Percentiles rank a stretch among this genome's conserved stretches.
Conservation (phyloP, 176 grass and related monocot species). For the Raddia guianensis region DNA sequence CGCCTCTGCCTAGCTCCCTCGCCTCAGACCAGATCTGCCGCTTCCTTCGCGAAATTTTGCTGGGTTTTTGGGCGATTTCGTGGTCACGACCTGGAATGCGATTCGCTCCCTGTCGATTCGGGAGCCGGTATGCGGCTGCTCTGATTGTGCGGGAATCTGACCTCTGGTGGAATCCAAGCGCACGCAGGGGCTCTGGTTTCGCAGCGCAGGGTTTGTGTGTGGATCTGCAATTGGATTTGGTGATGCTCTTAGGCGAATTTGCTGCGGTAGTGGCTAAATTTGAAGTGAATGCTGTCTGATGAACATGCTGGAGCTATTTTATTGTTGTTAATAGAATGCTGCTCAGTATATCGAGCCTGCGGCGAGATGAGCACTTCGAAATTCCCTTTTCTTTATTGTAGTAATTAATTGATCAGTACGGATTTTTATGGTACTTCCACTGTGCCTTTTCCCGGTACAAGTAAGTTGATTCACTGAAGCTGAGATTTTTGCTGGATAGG, state of each 20-base stretch:
- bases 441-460: neutral
- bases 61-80: neutral
- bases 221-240: neutral
- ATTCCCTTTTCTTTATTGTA: neutral
- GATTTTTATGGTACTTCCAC: neutral
- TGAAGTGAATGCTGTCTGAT: neutral
- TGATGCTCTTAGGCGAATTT: neutral
- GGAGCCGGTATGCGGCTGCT: neutral
- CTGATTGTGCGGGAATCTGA: neutral
- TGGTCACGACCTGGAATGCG: neutral
- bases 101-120: neutral
- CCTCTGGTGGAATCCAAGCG: neutral
- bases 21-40: conserved; percentile 46
- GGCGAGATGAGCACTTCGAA: neutral
- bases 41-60: neutral
- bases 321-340: neutral
- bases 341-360: neutral
- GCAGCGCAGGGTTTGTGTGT: neutral
- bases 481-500: neutral
- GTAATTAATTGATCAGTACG: neutral
- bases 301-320: neutral
- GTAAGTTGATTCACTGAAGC: neutral
- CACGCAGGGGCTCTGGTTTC: neutral
- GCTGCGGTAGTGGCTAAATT: neutral
- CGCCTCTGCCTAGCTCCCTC: neutral